Evolutionary conservation across 148 eudicot species (phyloP), one percentile per base, ranked within the genome.

Genomic region (Agrostemma githago): DNA sequence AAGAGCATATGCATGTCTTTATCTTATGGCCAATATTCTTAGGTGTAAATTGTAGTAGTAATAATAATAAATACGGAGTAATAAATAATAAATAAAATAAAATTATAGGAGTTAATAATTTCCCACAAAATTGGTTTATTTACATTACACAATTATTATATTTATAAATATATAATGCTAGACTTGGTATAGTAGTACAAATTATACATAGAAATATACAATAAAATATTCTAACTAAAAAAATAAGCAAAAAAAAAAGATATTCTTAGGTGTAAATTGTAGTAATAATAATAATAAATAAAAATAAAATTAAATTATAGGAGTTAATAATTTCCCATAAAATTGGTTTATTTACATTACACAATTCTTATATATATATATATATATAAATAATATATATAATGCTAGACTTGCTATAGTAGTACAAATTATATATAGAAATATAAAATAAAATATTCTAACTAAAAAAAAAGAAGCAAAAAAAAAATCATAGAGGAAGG

Each of bases 401-500:
- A 5, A 34, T 42, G 57, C 9, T 7, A 20, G 34, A 26, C 34
- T 26, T 26, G 34, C 34, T 26, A 26, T 26, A 26, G n/a, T n/a
- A n/a, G 58, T 64, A 66, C 66, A 11, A 0, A 40, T 51, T 48
- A 62, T 42, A 46, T 14, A 44, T 56, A 61, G 44, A 61, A 43
- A 73, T 20, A 73, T 26, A 20, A 44, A 62, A 39, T 20, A 43
- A 62, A 39, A 6, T 62, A 21, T 16, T 3, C 54, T 75, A 40
- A 48, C 19, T 8, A 19, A 60, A 51, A n/a, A 34, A 8, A 46
- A 11, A 75, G 64, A 66, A 26, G 34, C 34, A 26, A 26, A 26
- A n/a, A 16, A 60, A 6, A 70, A 2, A 78, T 61, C 62, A 78
- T 38, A 78, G 40, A 59, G 81, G 81, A 44, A 78, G 73, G 56